These are phyloP conservation scores for Aphanomyces stellatus DNA, from an alignment of 352 stramenopile species.

Conservation along the genomic window DNA sequence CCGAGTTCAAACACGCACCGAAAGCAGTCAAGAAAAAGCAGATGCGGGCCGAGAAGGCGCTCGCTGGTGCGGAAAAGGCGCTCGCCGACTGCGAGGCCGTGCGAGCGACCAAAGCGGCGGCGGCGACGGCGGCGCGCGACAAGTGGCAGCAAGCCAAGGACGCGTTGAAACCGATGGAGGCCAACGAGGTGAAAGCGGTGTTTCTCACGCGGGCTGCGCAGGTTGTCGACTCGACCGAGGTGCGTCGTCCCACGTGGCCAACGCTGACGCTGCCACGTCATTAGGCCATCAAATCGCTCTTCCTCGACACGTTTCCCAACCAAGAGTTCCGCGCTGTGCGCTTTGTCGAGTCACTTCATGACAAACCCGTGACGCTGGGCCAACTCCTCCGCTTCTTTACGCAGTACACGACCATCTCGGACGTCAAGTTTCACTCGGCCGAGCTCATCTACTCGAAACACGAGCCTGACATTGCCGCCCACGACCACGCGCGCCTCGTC, in stretches of 20 bases:
- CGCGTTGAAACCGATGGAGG: constrained; percentile 26
- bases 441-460: constrained; percentile 42
- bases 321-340: constrained; percentile 46
- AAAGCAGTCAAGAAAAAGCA: constrained; percentile 1
- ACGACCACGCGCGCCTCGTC: constrained; percentile 37
- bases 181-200: constrained; percentile 45
- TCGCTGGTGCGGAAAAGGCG: neutral
- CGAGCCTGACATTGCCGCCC: constrained; percentile 40
- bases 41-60: neutral
- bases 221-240: constrained; percentile 11
- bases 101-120: constrained; percentile 14
- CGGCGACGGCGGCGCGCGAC: constrained; percentile 12
- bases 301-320: constrained; percentile 54
- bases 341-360: constrained; percentile 41
- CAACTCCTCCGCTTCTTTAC: constrained; percentile 64
- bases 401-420: constrained; percentile 35
- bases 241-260: constrained; percentile 24
- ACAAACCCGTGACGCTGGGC: constrained; percentile 40
- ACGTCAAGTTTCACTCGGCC: constrained; percentile 50
- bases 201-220: constrained; percentile 10
- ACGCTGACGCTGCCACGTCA: constrained; percentile 25
- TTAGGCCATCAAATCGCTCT: constrained; percentile 30
- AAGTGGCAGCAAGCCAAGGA: constrained; percentile 23
- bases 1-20: constrained; percentile 17
- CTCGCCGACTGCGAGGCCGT: constrained; percentile 21